A percentile compares a stretch with the other conserved stretches of the same genome.
Conservation (phyloP, 2,329 filamentous ascomycete species). For the Sodiomyces alkalinus region DNA sequence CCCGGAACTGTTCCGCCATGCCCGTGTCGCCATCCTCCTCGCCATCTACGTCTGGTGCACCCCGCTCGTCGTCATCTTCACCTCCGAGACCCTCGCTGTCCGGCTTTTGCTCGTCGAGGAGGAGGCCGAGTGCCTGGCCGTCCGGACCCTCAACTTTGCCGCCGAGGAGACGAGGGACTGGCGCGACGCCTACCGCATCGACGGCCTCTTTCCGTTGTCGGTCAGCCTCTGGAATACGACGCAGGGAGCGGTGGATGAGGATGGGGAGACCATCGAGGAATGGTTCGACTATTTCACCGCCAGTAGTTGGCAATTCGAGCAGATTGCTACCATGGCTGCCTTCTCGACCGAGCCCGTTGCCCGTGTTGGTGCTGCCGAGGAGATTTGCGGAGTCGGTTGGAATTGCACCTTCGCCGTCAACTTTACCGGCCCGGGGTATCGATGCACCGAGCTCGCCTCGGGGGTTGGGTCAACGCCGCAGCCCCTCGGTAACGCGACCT, state of each 20-base stretch:
- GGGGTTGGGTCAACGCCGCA: slow-evolving; percentile 12
- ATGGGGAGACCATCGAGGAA: slow-evolving; percentile 4
- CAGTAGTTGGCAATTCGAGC: slow-evolving; percentile 12
- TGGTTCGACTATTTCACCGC: slow-evolving; percentile 18
- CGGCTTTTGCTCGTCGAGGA: slow-evolving; percentile 9
- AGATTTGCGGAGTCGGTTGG: slow-evolving; percentile 17
- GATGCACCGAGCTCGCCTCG: slow-evolving; percentile 15
- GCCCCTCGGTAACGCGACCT: slow-evolving; percentile 9
- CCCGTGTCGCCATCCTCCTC: slow-evolving; percentile 17
- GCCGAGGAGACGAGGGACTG: slow-evolving; percentile 19
- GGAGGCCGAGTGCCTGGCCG: slow-evolving; percentile 13
- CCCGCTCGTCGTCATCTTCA: slow-evolving; percentile 22
- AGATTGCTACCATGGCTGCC: slow-evolving; percentile 13
- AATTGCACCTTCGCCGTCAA: slow-evolving; percentile 19
- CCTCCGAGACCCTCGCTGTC: slow-evolving; percentile 20
- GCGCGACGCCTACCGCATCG: slow-evolving; percentile 14
- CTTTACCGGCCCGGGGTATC: slow-evolving; percentile 20
- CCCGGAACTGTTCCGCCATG: slow-evolving; percentile 14
- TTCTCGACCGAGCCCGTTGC: slow-evolving; percentile 11
- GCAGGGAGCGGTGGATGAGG: not conserved
- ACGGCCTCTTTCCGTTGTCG: slow-evolving; percentile 13
- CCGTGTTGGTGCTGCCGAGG: slow-evolving; percentile 12
- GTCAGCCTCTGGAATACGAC: slow-evolving; percentile 18
- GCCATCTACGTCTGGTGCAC: slow-evolving; percentile 21
- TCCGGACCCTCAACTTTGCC: slow-evolving; percentile 18